Percentiles rank a stretch among this genome's conserved stretches.
phyloP scores from a whole-genome alignment of 331 rosid genomes.

The Arachis monticola region DNA sequence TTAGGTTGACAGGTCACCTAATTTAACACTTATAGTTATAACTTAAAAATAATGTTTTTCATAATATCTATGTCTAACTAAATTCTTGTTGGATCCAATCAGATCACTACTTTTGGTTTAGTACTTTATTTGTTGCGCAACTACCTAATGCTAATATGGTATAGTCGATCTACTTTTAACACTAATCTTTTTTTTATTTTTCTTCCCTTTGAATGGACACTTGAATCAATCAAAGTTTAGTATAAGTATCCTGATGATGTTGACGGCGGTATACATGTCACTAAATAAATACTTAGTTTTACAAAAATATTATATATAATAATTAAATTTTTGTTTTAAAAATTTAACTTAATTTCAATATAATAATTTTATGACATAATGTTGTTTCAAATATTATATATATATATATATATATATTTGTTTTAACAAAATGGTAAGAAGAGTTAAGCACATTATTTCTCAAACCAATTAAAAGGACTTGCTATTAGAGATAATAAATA shows the following conservation, averaged over 20 bases:
- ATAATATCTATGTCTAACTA: slow-evolving; percentile 52
- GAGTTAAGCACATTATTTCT: background rate
- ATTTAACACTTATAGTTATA: slow-evolving; percentile 15
- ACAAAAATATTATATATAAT: background rate
- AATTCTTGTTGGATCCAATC: slow-evolving; percentile 59
- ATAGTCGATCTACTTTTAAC: slow-evolving; percentile 27
- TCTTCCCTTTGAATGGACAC: slow-evolving; percentile 24
- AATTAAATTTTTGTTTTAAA: too few species aligned
- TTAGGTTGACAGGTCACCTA: slow-evolving; percentile 56
- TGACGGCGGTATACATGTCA: background rate
- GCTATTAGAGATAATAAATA: too few species aligned
- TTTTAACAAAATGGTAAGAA: too few species aligned
- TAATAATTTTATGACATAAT: background rate
- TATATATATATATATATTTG: too few species aligned
- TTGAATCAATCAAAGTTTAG: slow-evolving; percentile 13
- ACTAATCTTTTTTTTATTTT: slow-evolving; percentile 10
- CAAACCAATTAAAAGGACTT: background rate
- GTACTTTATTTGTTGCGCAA: background rate
- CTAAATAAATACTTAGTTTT: background rate
- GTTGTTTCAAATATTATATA: background rate
- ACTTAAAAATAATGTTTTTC: background rate
- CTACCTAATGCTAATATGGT: background rate
- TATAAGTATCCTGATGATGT: background rate
- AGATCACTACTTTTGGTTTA: slow-evolving; percentile 35
- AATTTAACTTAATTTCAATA: too few species aligned